Conservation (phyloP, 75 land plant species). For the Pseudotsuga menziesii region DNA sequence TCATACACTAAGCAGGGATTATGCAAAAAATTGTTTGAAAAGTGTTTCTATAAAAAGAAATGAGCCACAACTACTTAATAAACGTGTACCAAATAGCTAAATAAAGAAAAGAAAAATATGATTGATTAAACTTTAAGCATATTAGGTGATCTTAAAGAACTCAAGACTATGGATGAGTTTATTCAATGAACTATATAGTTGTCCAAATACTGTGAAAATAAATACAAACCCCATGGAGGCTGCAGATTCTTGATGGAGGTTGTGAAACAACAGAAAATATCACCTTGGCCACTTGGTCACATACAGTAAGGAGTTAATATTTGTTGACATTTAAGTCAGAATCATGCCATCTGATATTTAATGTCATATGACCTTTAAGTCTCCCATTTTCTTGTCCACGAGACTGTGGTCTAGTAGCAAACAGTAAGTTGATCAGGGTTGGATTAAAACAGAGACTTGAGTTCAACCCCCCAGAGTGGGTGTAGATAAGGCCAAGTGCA, state of each 20-base stretch:
- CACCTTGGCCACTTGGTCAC: too few species aligned
- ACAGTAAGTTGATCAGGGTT: too few species aligned
- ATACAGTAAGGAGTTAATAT: too few species aligned
- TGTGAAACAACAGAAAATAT: neutral
- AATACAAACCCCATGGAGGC: neutral
- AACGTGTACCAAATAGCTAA: neutral
- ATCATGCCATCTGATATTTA: too few species aligned
- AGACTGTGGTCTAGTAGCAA: too few species aligned
- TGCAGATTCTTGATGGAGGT: neutral
- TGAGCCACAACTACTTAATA: neutral
- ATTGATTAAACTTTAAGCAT: neutral
- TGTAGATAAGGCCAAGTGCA: too few species aligned
- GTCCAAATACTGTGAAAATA: neutral
- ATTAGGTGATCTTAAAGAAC: neutral
- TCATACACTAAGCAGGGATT: neutral
- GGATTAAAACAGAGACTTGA: too few species aligned
- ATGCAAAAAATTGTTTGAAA: neutral
- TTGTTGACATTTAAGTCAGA: too few species aligned
- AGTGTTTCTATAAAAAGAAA: neutral
- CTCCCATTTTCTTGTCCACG: too few species aligned
- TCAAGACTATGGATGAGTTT: neutral
- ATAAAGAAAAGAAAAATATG: neutral
- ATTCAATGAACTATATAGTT: neutral
- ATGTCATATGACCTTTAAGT: too few species aligned
- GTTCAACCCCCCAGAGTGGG: too few species aligned